Evolutionary conservation across 2,329 filamentous ascomycete genomes (phyloP).

Genomic region (Penicillium paneum): DNA sequence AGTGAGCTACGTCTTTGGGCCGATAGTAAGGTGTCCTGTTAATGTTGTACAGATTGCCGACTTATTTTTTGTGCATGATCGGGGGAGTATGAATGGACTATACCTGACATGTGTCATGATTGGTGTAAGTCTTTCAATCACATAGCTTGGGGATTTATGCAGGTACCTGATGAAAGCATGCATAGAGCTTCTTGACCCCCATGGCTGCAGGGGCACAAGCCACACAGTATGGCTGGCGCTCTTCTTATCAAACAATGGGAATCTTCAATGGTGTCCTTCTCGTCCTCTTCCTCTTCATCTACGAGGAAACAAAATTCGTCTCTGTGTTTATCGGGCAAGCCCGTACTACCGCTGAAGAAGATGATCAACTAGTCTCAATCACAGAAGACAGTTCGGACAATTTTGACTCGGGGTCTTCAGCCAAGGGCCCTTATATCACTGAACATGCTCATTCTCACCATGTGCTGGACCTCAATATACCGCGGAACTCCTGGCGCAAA

Average conservation of each 20-base stretch:
- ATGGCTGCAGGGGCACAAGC: conserved; percentile 37
- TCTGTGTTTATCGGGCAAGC: conserved; percentile 12
- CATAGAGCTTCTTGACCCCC: conserved; percentile 32
- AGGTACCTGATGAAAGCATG: not conserved
- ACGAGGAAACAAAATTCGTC: conserved; percentile 40
- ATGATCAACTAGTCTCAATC: not conserved
- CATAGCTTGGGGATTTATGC: not conserved
- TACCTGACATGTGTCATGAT: conserved; percentile 46
- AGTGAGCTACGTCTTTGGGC: conserved; percentile 39
- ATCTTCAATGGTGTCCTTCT: conserved; percentile 32
- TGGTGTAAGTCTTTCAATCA: conserved; percentile 33
- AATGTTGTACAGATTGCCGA: conserved; percentile 39
- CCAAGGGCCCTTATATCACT: conserved; percentile 3
- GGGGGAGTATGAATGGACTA: conserved; percentile 50
- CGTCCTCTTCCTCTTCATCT: conserved; percentile 33
- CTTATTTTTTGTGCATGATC: conserved; percentile 51
- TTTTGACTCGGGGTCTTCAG: conserved; percentile 10
- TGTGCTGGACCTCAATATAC: conserved; percentile 28
- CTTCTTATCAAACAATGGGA: conserved; percentile 35
- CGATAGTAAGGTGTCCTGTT: not conserved
- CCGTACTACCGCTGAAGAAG: not conserved
- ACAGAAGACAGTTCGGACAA: not conserved
- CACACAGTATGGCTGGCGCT: conserved; percentile 35
- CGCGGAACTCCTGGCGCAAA: conserved; percentile 26
- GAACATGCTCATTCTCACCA: conserved; percentile 11